A percentile compares a stretch with the other conserved stretches of the same genome.
phyloP scores from a whole-genome alignment of 2,329 filamentous ascomycete species.

The Paraphoma sp. region DNA sequence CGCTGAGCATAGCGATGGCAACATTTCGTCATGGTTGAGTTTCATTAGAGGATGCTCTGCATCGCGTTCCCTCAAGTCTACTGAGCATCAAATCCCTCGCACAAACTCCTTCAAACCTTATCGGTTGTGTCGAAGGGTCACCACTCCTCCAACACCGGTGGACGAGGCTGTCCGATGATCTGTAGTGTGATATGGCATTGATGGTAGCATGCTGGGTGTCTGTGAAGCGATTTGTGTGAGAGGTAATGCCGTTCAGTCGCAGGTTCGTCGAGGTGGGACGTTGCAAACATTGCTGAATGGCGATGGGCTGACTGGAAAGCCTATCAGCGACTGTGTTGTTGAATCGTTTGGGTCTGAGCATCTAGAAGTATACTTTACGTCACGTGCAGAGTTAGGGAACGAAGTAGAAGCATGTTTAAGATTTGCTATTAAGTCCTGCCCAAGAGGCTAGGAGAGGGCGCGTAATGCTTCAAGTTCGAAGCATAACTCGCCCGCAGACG shows the following conservation, averaged over 20 bases:
- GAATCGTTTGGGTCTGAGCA: constrained; percentile 7
- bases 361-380: no score
- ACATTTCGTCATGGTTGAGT: constrained; percentile 11
- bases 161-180: constrained; percentile 18
- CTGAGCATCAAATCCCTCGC: constrained; percentile 17
- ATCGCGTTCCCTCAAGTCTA: constrained; percentile 11
- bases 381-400: no score
- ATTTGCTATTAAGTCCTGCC: no score
- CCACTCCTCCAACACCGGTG: constrained; percentile 11
- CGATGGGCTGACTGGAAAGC: constrained; percentile 11
- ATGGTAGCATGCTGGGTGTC: constrained; percentile 20
- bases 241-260: constrained; percentile 3
- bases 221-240: constrained; percentile 7
- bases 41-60: constrained; percentile 15
- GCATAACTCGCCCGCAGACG: background rate
- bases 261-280: constrained; percentile 5
- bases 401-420: no score
- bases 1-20: constrained; percentile 8
- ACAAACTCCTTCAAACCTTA: constrained; percentile 36
- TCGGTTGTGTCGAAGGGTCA: constrained; percentile 11
- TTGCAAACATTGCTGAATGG: constrained; percentile 12
- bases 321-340: constrained; percentile 19
- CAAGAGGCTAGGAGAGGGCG: background rate
- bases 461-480: background rate
- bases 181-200: constrained; percentile 16